Evolutionary conservation across 1,139 yeast genomes (phyloP), one percentile per base, ranked within the genome.

Genomic region (Suhomyces maxii): DNA sequence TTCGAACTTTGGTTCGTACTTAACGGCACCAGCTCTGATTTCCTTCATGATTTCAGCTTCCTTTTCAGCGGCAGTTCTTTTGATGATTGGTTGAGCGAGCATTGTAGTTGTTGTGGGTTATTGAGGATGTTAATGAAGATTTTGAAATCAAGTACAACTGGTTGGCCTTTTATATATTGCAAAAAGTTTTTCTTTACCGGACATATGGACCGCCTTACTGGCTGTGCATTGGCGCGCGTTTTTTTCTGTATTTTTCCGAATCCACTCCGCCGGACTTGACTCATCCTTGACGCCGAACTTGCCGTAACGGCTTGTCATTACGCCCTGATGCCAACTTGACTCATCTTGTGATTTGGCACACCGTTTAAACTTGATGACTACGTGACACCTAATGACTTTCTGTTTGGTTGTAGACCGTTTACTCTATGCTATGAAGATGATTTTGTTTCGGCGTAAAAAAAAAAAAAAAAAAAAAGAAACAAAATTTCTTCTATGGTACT

Each of bases 21-120:
- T 69, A 42, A 59, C 63, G 43, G 57, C 46, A 47, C 56, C 58
- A 34, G 71, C 63, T 68, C 76, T 71, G 54, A 75, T 74, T 54
- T 74, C 79, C 48, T 66, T 67, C 79, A 75, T 74, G 55, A 75
- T 74, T 57, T 64, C 67, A 53, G 77, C 79, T 65, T 75, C 80
- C 64, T 75, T 75, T 61, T 75, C 78, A 42, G 57, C 54, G 38
- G 58, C 57, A 36, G 57, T 49, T 50, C 51, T 51, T 40, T 42
- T 38, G 36, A 44, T 38, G 23, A 46, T 41, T 34, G 44, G 47
- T 37, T 42, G 42, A 38, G 58, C 53, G 41, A 51, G 42, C 50
- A 51, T 52, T 36, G 47, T 48, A n/a, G 37, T 45, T 34, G 47
- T 41, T 50, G 41, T 48, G 6, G 6, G 31, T 28, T 28, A 28